A percentile compares a stretch with the other conserved stretches of the same genome.
These are phyloP conservation scores for Nicotiana rustica DNA, from an alignment of 305 asterid genomes.

Conservation along the genomic window DNA sequence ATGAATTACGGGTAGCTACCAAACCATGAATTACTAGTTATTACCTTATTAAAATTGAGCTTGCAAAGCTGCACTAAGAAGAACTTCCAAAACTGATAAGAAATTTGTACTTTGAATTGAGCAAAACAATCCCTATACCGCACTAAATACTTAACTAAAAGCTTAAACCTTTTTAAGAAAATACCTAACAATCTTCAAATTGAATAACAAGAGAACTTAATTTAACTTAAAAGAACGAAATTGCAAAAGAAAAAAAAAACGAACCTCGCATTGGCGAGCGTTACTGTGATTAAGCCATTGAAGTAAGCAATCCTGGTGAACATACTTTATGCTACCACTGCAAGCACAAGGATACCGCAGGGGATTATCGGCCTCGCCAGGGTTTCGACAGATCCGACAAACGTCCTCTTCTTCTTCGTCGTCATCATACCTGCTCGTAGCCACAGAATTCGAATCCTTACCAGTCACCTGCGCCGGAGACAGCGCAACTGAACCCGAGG, in stretches of 20 bases:
- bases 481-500: constrained; percentile 48
- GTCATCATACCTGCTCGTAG: constrained; percentile 61
- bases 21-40: too few species aligned
- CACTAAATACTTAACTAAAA: too few species aligned
- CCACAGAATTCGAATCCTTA: constrained; percentile 37
- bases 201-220: neutral
- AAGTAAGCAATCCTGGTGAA: constrained; percentile 97
- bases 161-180: too few species aligned
- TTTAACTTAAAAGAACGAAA: neutral
- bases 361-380: constrained; percentile 90
- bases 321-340: constrained; percentile 97
- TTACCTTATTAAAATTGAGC: too few species aligned
- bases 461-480: constrained; percentile 46
- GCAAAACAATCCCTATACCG: too few species aligned
- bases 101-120: too few species aligned
- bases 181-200: neutral
- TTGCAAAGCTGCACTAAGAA: too few species aligned
- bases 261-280: constrained; percentile 99
- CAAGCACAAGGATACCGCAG: constrained; percentile 96
- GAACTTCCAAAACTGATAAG: too few species aligned
- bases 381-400: constrained; percentile 97
- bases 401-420: constrained; percentile 95
- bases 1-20: too few species aligned
- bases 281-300: constrained; percentile 99
- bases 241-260: neutral